Evolutionary conservation across 176 grass and related monocot genomes (phyloP), one percentile per base, ranked within the genome.

Genomic region (Lolium multiflorum): DNA sequence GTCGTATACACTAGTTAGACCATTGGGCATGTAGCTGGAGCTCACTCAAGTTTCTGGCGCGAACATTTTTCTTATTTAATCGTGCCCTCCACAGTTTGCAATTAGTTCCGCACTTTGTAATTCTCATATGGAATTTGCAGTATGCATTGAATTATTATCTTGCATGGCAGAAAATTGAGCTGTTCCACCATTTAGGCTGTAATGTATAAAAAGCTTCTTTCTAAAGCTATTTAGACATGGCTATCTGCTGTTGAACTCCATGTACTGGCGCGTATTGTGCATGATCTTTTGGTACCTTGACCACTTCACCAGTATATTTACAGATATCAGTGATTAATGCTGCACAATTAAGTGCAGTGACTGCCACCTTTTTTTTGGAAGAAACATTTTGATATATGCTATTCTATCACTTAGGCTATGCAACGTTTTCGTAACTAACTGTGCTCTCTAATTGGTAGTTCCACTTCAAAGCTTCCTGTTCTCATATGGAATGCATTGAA

Each of bases 1-100:
- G 31, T 59, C 3, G 18, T 70, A 18, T 76, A 7, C 38, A 76
- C 35, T 89, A 60, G 59, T 71, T 80, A 74, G 54, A 20, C 75
- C 31, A 47, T 55, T 9, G 39, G 79, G 28, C 26, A 10, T 84
- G 58, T 39, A 28, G 41, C 43, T 44, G 38, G 20, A 59, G 35
- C 24, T 15, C 73, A 70, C 69, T 78, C 50, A 56, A 31, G 7
- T 66, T 84, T 14, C 8, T 47, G n/a, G 9, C 46, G 31, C 17
- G 15, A 21, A 44, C 83, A 25, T 31, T 46, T 78, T 11, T 6
- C 41, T 78, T 79, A 37, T 52, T 71, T 44, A 38, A 62, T 6
- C 0, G 0, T 46, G 47, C 24, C 16, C 31, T 67, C 48, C 69
- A 24, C 67, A 25, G 35, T 60, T 18, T 74, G 39, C 50, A 50